Evolutionary conservation across 1,284 basidiomycete species (phyloP).

Genomic region (Sphaerobolus stellatus): DNA sequence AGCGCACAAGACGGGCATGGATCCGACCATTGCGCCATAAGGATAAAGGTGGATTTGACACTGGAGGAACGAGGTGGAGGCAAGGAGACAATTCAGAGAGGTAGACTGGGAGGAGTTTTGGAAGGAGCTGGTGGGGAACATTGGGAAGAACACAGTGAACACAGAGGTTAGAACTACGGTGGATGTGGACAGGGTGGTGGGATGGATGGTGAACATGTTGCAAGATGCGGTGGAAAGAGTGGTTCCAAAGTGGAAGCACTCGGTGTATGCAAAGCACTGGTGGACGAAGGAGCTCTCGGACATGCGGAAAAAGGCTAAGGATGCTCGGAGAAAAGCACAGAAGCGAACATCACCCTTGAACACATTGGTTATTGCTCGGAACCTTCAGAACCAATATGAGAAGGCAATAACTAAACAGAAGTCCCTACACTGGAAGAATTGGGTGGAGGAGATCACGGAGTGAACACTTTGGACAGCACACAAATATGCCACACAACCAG

Average conservation of each 20-base stretch:
- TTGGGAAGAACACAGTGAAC: background rate
- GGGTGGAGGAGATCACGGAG: slow-evolving; percentile 9
- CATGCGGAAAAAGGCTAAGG: background rate
- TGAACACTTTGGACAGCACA: slow-evolving; percentile 13
- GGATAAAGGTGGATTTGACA: background rate
- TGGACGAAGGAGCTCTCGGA: slow-evolving; percentile 6
- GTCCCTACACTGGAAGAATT: slow-evolving; percentile 12
- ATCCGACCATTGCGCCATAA: slow-evolving; percentile 10
- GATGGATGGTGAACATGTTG: background rate
- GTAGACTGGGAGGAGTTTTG: slow-evolving; percentile 15
- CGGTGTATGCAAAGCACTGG: slow-evolving; percentile 11
- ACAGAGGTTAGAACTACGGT: background rate
- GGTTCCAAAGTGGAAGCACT: background rate
- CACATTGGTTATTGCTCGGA: background rate
- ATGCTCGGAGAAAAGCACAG: background rate
- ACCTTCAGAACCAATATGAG: background rate
- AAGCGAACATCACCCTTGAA: background rate
- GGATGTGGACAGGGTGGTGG: background rate
- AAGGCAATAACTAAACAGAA: slow-evolving; percentile 2
- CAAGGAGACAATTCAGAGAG: background rate
- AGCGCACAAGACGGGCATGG: background rate
- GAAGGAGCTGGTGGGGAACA: background rate
- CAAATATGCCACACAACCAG: background rate
- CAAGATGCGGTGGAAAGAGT: background rate
- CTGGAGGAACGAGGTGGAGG: background rate